These are phyloP conservation scores for Penicillium sp. DNA, from an alignment of 2,329 filamentous ascomycete genomes.

Conservation along the genomic window DNA sequence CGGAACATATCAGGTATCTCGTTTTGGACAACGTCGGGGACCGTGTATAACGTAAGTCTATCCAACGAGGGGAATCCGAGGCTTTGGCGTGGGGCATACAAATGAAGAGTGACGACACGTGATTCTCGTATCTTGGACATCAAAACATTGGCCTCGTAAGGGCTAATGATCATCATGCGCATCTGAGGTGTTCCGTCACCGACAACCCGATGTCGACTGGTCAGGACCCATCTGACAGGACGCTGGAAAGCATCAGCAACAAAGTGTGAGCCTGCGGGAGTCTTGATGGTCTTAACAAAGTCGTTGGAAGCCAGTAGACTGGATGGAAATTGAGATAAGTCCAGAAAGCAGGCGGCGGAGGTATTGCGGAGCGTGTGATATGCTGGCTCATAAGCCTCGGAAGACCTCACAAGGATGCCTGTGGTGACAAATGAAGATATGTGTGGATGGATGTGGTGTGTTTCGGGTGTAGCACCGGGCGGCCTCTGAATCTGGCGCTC, in stretches of 20 bases:
- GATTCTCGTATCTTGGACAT: conserved; percentile 42
- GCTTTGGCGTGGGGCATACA: conserved; percentile 54
- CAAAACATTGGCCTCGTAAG: conserved; percentile 60
- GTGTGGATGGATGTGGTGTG: conserved; percentile 49
- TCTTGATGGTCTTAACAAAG: conserved; percentile 51
- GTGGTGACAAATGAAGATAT: conserved; percentile 45
- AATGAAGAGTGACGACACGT: conserved; percentile 46
- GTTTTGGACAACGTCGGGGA: conserved; percentile 29
- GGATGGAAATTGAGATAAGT: conserved; percentile 38
- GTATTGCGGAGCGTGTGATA: conserved; percentile 49
- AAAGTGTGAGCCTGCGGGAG: not conserved
- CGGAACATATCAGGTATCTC: conserved; percentile 32
- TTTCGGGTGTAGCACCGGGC: conserved; percentile 36
- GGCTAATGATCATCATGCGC: conserved; percentile 60
- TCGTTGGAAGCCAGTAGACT: conserved; percentile 54
- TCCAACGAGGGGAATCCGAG: conserved; percentile 47
- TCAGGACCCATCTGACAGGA: conserved; percentile 58
- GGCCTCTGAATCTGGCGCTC: conserved; percentile 60
- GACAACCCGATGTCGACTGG: conserved; percentile 7
- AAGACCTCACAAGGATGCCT: conserved; percentile 34
- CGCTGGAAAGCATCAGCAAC: conserved; percentile 53
- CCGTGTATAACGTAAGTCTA: conserved; percentile 47
- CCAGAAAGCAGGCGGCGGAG: conserved; percentile 40
- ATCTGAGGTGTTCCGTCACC: not conserved
- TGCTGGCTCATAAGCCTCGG: conserved; percentile 46